phyloP scores from a whole-genome alignment of 306 rosid genomes.

The Erythrophleum fordii region DNA sequence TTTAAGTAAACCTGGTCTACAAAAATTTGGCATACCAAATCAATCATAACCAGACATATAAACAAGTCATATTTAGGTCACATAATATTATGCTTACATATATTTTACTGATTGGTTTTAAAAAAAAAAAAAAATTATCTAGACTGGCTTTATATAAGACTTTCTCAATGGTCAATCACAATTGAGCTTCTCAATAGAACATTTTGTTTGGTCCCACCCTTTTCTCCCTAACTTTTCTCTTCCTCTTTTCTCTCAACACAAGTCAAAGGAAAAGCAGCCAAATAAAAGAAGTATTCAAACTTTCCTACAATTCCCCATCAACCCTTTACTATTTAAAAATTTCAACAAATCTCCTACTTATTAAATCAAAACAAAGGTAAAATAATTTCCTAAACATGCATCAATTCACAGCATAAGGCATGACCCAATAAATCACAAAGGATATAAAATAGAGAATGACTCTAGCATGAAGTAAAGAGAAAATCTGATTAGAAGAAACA shows the following conservation, averaged over 20 bases:
- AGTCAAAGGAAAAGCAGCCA: not conserved
- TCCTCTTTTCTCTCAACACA: not conserved
- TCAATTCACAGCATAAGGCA: not conserved
- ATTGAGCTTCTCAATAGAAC: not conserved
- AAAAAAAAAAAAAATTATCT: no score
- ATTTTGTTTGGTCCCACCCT: not conserved
- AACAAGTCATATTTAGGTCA: not conserved
- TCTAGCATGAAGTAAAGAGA: not conserved
- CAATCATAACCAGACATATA: not conserved
- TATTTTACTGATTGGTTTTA: no score
- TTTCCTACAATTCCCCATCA: no score
- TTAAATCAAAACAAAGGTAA: not conserved
- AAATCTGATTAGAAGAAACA: conserved; percentile 11
- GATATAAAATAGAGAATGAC: not conserved
- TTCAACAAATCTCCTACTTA: not conserved
- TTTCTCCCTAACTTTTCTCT: not conserved
- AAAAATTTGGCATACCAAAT: not conserved
- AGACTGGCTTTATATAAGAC: not conserved
- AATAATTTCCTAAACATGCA: not conserved
- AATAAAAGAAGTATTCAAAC: not conserved
- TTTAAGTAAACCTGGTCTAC: not conserved
- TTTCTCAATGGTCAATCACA: not conserved
- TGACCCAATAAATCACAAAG: not conserved
- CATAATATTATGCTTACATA: not conserved
- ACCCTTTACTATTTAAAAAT: not conserved